Conservation (phyloP, 2,329 filamentous ascomycete species). For the Aspergillus pseudoviridinutans region DNA sequence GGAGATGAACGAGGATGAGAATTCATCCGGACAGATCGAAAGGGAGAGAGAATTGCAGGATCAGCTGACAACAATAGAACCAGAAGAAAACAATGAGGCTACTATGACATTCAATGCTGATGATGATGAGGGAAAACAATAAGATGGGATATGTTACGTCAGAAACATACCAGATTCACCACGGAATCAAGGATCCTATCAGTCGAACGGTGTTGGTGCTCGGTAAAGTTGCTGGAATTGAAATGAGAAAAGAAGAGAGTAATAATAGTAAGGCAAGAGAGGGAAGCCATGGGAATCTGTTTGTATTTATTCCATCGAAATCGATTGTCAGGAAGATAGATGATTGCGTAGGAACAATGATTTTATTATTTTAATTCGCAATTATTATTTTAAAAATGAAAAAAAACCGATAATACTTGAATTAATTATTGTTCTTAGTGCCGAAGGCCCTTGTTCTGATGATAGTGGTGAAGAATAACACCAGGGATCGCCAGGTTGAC, state of each 20-base stretch:
- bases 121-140: not conserved
- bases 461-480: not conserved
- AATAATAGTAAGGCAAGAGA: not conserved
- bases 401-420: not conserved
- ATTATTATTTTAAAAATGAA: not conserved
- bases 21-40: not conserved
- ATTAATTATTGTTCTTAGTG: not conserved
- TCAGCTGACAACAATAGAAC: not conserved
- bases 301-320: not conserved
- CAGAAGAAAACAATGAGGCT: constrained; percentile 1
- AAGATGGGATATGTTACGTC: constrained; percentile 14
- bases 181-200: not conserved
- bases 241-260: not conserved
- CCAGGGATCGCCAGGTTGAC: not conserved
- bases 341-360: not conserved
- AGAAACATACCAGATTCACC: not conserved
- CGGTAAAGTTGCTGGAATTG: not conserved
- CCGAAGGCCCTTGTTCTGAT: too few relatives aligned
- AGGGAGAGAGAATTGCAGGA: not conserved
- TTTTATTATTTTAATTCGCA: not conserved
- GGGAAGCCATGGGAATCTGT: not conserved
- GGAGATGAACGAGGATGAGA: not conserved
- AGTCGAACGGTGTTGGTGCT: not conserved
- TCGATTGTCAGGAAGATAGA: not conserved
- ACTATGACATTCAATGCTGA: not conserved